A percentile compares a stretch with the other conserved stretches of the same genome.
Conservation (phyloP, 2,329 filamentous ascomycete species). For the Leptographium procerum region DNA sequence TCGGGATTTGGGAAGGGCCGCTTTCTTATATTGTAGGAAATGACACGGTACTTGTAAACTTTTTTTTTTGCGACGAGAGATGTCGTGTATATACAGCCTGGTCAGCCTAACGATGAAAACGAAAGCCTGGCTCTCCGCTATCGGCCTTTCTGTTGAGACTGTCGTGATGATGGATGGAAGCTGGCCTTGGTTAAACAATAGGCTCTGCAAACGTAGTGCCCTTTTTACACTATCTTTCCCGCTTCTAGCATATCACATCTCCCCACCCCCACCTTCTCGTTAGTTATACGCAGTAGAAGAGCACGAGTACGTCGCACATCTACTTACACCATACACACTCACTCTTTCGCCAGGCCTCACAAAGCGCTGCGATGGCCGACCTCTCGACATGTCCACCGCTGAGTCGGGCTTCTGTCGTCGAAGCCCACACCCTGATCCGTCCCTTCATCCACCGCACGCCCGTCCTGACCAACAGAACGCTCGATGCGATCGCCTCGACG, state of each 20-base stretch:
- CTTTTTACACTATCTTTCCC: background rate
- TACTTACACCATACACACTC: background rate
- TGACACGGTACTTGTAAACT: background rate
- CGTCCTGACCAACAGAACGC: conserved; percentile 65
- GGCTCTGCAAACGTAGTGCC: no score
- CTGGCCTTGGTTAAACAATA: background rate
- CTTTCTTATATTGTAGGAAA: background rate
- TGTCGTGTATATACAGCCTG: background rate
- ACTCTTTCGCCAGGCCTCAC: background rate
- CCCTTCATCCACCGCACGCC: conserved; percentile 74
- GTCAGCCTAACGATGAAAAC: background rate
- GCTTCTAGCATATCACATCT: background rate
- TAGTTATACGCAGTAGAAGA: no score
- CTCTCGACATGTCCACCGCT: conserved; percentile 48
- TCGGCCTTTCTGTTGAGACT: background rate
- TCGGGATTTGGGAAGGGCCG: background rate
- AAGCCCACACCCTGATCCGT: conserved; percentile 62
- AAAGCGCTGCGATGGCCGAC: conserved; percentile 35
- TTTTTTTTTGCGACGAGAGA: background rate
- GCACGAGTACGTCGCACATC: no score
- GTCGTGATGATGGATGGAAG: background rate
- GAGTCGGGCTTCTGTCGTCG: conserved; percentile 57
- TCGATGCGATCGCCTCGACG: conserved; percentile 63
- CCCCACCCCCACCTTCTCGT: background rate
- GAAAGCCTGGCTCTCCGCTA: background rate